phyloP scores from a whole-genome alignment of 352 stramenopile genomes.

The Phytophthora citrophthora region DNA sequence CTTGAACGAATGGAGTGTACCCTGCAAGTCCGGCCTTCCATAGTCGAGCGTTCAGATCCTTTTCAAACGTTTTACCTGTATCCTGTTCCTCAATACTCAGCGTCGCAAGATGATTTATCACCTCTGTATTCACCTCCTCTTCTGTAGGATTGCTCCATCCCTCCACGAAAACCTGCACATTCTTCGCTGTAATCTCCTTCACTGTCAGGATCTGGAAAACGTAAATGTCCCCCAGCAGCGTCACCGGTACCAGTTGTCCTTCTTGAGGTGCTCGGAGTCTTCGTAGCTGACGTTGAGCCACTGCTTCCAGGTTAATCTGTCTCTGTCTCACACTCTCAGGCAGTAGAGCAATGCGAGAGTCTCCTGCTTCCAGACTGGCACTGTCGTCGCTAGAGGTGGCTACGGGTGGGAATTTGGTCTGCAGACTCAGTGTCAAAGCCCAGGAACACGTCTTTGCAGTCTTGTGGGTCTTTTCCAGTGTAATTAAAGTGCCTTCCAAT shows the following conservation, averaged over 20 bases:
- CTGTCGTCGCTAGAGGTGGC: conserved; percentile 7
- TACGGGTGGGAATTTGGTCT: conserved; percentile 40
- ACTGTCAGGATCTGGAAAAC: conserved; percentile 47
- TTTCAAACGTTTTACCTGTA: conserved; percentile 15
- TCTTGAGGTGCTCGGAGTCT: conserved; percentile 14
- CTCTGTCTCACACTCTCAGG: conserved; percentile 48
- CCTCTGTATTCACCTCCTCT: not conserved
- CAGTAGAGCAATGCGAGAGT: conserved; percentile 33
- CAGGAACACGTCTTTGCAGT: conserved; percentile 2
- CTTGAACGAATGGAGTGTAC: conserved; percentile 56
- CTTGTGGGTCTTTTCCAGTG: conserved; percentile 23
- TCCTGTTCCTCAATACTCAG: conserved; percentile 28
- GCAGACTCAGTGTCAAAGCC: conserved; percentile 39
- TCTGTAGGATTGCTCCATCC: conserved; percentile 24
- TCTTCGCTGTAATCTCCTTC: not conserved
- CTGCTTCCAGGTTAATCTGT: conserved; percentile 41
- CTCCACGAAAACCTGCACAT: conserved; percentile 18
- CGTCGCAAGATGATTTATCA: conserved; percentile 25
- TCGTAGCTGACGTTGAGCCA: conserved; percentile 47
- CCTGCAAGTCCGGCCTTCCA: conserved; percentile 50
- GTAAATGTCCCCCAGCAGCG: conserved; percentile 57
- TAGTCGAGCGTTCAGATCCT: conserved; percentile 35
- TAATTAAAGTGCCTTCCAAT: conserved; percentile 18
- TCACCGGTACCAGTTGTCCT: conserved; percentile 49
- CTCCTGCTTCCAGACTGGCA: not conserved